Conservation (phyloP, 1,284 basidiomycete genomes). For the Thecaphora thlaspeos region DNA sequence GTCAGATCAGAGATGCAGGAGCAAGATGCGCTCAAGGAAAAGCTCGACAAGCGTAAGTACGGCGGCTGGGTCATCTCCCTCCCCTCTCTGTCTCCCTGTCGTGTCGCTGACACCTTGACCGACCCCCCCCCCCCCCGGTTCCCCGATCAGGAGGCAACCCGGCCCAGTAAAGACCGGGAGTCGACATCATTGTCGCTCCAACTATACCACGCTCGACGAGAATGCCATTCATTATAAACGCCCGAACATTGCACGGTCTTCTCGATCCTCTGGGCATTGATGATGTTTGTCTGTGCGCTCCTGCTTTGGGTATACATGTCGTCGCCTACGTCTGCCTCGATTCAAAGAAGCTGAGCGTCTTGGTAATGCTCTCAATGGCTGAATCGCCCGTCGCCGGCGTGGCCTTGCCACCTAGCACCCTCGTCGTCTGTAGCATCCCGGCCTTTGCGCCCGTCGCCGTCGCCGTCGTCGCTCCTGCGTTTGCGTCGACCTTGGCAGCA, state of each 20-base stretch:
- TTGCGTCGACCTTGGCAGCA: constrained; percentile 7
- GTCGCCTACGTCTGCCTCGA: background rate
- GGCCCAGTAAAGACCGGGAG: constrained; percentile 11
- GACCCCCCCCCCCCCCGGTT: no score
- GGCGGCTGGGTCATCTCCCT: background rate
- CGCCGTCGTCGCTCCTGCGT: constrained; percentile 2
- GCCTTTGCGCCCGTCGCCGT: background rate
- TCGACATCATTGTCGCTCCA: no score
- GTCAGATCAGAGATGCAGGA: constrained; percentile 12
- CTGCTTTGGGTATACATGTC: no score
- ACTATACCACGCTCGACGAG: constrained; percentile 4
- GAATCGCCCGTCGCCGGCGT: constrained; percentile 14
- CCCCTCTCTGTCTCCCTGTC: no score
- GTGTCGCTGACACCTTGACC: no score
- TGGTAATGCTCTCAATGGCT: constrained; percentile 22
- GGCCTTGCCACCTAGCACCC: constrained; percentile 17
- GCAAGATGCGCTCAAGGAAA: constrained; percentile 23
- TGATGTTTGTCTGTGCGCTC: no score
- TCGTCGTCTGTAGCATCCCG: constrained; percentile 22
- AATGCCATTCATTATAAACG: no score
- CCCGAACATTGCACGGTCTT: no score
- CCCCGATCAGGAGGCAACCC: constrained; percentile 5
- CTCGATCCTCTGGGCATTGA: no score
- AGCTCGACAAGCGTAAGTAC: constrained; percentile 22
- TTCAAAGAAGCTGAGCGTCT: constrained; percentile 29